Base-by-base conservation (phyloP, 306 rosid genomes). In the Dryas alaskensis region DNA sequence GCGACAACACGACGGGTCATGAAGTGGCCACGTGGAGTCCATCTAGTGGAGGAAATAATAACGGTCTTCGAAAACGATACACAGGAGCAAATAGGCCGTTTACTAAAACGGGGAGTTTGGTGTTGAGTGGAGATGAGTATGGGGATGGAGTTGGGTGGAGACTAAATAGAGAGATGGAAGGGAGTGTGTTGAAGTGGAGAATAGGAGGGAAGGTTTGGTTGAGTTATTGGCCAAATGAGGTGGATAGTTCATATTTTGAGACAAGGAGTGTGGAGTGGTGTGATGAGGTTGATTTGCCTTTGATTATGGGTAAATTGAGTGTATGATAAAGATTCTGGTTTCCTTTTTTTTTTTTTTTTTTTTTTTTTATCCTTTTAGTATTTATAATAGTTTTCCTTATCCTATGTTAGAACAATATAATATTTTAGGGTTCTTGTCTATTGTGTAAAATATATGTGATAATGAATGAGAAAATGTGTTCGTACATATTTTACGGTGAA, bases 221-320 rank as follows among this genome's bases (percentile, higher is more conserved):
- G 68, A 91, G 80, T 49, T 93, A 91, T 64, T 86, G 69, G 64
- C 87, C 97, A 0, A 88, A 89, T 53, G 87, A 84, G 63, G 73
- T 80, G 6, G 83, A 80, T 39, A 76, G 73, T 55, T 81, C 89
- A 4, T 82, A 80, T 73, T 75, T 57, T 78, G 97, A 93, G 81
- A 89, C 98, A 0, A 86, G 98, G 81, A 82, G 65, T 51, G 85
- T 91, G 14, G 92, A 93, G 70, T 89, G 97, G 98, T 93, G 97
- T 31, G 97, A 93, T 69, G 98, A 93, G 85, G 98, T 93, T 80
- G 98, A 93, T 81, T 81, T 93, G 90, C 98, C 98, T 73, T 79
- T 93, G 12, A 84, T 93, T 74, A 87, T 67, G 45, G 70, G 46
- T n/a, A 87, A 90, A 73, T 31, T 52, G 19, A 72, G 14, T 50